Percentiles rank a stretch among this genome's conserved stretches.
These are phyloP conservation scores for Tricholoma matsutake DNA, from an alignment of 768 basidiomycete genomes.

Conservation along the genomic window DNA sequence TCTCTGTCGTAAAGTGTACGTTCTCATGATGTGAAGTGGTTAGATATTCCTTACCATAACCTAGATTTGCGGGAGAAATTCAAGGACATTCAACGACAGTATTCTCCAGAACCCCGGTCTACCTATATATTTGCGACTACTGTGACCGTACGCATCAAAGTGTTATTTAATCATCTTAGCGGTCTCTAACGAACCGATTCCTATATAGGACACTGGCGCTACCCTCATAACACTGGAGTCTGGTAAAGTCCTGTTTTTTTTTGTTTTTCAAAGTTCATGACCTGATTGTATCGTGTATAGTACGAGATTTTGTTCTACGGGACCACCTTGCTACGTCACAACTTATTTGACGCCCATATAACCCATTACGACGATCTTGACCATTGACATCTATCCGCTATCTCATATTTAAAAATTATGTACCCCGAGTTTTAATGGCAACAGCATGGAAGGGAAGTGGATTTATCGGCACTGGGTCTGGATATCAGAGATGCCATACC, in stretches of 20 bases:
- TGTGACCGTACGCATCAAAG: constrained; percentile 50
- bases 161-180: background rate
- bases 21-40: constrained; percentile 11
- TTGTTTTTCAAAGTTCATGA: constrained; percentile 1
- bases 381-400: background rate
- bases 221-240: constrained; percentile 59
- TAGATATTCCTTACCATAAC: background rate
- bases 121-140: constrained; percentile 69
- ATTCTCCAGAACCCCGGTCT: constrained; percentile 51
- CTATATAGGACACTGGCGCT: constrained; percentile 53
- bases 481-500: background rate
- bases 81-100: constrained; percentile 57
- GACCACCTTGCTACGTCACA: constrained; percentile 53
- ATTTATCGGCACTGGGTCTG: background rate
- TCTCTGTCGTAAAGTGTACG: constrained; percentile 61
- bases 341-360: constrained; percentile 37
- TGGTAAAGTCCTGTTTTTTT: constrained; percentile 30
- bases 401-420: constrained; percentile 2
- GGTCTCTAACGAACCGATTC: background rate
- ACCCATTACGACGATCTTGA: background rate
- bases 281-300: constrained; percentile 26
- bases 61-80: constrained; percentile 69
- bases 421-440: background rate
- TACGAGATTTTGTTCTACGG: constrained; percentile 61
- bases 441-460: background rate